Percentiles rank a stretch among this genome's conserved stretches.
These are phyloP conservation scores for Aspergillus ibericus DNA, from an alignment of 2,329 filamentous ascomycete species.

Conservation along the genomic window DNA sequence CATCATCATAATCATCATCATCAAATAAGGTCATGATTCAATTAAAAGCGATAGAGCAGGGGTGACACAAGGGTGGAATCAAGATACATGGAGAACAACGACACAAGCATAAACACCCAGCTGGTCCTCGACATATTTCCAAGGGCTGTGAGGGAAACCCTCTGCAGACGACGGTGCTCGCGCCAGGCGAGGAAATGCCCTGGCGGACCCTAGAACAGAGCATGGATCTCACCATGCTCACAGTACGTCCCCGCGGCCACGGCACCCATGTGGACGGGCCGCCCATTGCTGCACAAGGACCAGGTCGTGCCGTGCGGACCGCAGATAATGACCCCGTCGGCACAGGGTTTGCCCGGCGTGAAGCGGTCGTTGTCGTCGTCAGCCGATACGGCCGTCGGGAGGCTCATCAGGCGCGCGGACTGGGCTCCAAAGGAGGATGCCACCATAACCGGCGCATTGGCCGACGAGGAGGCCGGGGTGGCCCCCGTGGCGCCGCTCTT, in stretches of 20 bases:
- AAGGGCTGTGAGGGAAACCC: too few relatives aligned
- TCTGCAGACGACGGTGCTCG: too few relatives aligned
- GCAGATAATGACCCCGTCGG: conserved; percentile 35
- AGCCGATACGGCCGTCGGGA: neutral
- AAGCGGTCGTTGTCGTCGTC: conserved; percentile 10
- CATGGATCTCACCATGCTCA: conserved; percentile 25
- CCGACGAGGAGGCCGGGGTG: conserved; percentile 12
- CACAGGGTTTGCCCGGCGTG: conserved; percentile 18
- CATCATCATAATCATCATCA: too few relatives aligned
- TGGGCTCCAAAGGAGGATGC: conserved; percentile 17
- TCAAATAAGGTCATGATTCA: too few relatives aligned
- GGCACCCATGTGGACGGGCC: conserved; percentile 36
- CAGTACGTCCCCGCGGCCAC: conserved; percentile 41
- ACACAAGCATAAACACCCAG: too few relatives aligned
- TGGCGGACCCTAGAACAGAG: too few relatives aligned
- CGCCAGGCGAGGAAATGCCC: too few relatives aligned
- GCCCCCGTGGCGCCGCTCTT: neutral
- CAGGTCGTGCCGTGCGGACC: conserved; percentile 32
- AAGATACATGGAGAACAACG: too few relatives aligned
- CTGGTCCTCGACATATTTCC: too few relatives aligned
- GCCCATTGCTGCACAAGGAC: conserved; percentile 35
- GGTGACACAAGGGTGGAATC: too few relatives aligned
- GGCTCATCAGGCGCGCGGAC: neutral
- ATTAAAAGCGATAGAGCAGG: too few relatives aligned
- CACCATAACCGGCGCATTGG: conserved; percentile 10